These are phyloP conservation scores for Conticribra guillardii DNA, from an alignment of 108 stramenopile species.

Conservation along the genomic window DNA sequence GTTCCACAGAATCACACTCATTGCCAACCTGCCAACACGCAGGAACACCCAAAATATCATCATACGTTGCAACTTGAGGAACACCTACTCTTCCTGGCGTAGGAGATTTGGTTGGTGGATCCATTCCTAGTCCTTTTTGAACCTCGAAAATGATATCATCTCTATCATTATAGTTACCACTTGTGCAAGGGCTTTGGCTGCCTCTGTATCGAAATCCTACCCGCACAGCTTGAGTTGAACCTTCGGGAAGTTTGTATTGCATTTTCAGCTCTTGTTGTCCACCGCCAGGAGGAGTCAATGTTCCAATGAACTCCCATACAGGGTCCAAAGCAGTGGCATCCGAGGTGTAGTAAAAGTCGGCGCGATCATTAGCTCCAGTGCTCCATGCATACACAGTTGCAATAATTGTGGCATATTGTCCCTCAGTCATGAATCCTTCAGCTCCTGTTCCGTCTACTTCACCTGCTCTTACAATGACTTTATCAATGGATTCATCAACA, in stretches of 20 bases:
- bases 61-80: background rate
- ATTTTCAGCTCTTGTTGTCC: background rate
- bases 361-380: background rate
- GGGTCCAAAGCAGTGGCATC: background rate
- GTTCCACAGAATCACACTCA: background rate
- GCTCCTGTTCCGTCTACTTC: background rate
- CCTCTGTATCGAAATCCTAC: background rate
- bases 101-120: too few species aligned
- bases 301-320: background rate
- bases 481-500: conserved; percentile 20
- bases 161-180: background rate
- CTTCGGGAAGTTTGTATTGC: background rate
- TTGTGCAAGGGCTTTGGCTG: background rate
- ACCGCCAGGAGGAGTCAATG: background rate
- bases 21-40: background rate
- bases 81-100: too few species aligned
- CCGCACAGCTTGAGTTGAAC: background rate
- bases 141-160: background rate
- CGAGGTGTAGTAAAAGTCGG: background rate
- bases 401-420: conserved; percentile 1
- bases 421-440: background rate
- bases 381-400: background rate
- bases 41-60: background rate
- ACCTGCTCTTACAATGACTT: conserved; percentile 10
- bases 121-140: background rate